Evolutionary conservation across 2,329 filamentous ascomycete species (phyloP), one percentile per base, ranked within the genome.

Genomic region (Phaeophleospora eucalypticola): DNA sequence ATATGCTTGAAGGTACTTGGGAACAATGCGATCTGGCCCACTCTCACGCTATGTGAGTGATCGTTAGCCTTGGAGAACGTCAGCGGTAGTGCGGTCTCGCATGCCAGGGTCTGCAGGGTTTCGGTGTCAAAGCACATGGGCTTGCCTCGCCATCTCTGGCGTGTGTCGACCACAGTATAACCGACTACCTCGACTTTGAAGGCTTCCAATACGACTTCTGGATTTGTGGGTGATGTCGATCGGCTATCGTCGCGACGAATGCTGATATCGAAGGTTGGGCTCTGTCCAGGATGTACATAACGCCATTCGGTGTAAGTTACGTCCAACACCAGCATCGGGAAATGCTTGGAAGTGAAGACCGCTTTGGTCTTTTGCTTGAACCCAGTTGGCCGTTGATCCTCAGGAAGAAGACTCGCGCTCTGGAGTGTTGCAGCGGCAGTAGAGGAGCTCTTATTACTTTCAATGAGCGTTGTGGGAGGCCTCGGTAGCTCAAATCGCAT

Each of bases 281-380:
- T 32, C 32, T 52, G 50, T 8, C 56, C 54, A 16, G 52, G 48
- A 24, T 52, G 48, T 19, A 53, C 45, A 35, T 48, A 33, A 33
- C 45, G 36, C 15, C 50, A 49, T 21, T 53, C 43, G 6, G 52
- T 51, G 43, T 48, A 57, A 12, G 36, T 41, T 9, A 58, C 39
- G 9, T 58, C 51, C 43, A 57, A 41, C 3, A 43, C 42, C 34
- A 57, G 53, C 4, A 37, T 52, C 4, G 57, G 55, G 18, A 56
- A 57, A 17, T 52, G 41, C 18, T 43, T 50, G 2, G 55, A 53
- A 4, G 44, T 52, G 36, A 58, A 56, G 12, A 54, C 47, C 8
- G 54, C 54, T 29, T 50, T 59, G 10, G 57, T 48, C 27, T 56
- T 59, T 40, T 54, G 43, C 24, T 55, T 53, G 39, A 58, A 54